Evolutionary conservation across 2,329 filamentous ascomycete species (phyloP).

Genomic region (Fusarium pseudograminearum): DNA sequence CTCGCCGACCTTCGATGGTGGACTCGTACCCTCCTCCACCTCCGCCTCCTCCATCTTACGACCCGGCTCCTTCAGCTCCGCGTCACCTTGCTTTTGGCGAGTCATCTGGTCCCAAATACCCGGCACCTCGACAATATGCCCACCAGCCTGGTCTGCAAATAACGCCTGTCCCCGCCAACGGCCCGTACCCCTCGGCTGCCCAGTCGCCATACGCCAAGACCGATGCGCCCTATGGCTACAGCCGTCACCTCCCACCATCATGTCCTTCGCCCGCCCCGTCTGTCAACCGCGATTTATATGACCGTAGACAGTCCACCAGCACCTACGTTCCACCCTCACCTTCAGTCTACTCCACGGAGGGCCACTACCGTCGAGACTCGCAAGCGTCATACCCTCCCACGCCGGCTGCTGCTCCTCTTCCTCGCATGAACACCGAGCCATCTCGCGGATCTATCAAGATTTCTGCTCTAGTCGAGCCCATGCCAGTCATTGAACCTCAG

Average conservation of each 20-base stretch:
- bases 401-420: conserved; percentile 46
- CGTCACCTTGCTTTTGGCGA: conserved; percentile 55
- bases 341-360: conserved; percentile 49
- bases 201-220: conserved; percentile 56
- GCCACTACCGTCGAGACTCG: conserved; percentile 50
- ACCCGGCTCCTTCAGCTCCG: conserved; percentile 47
- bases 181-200: conserved; percentile 52
- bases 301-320: conserved; percentile 54
- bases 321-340: conserved; percentile 56
- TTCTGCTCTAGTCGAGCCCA: conserved; percentile 51
- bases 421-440: conserved; percentile 39
- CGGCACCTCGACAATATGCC: conserved; percentile 53
- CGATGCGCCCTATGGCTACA: conserved; percentile 57
- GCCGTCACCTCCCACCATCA: conserved; percentile 47
- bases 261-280: conserved; percentile 50
- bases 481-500: conserved; percentile 54
- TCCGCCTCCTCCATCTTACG: conserved; percentile 54
- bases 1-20: conserved; percentile 62
- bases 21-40: conserved; percentile 58
- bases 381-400: conserved; percentile 47
- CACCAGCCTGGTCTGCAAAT: conserved; percentile 52
- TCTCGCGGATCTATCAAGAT: conserved; percentile 56
- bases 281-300: conserved; percentile 53
- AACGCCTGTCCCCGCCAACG: conserved; percentile 52
- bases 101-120: conserved; percentile 51